phyloP scores from a whole-genome alignment of 2,329 filamentous ascomycete genomes.

The Balansia obtecta region DNA sequence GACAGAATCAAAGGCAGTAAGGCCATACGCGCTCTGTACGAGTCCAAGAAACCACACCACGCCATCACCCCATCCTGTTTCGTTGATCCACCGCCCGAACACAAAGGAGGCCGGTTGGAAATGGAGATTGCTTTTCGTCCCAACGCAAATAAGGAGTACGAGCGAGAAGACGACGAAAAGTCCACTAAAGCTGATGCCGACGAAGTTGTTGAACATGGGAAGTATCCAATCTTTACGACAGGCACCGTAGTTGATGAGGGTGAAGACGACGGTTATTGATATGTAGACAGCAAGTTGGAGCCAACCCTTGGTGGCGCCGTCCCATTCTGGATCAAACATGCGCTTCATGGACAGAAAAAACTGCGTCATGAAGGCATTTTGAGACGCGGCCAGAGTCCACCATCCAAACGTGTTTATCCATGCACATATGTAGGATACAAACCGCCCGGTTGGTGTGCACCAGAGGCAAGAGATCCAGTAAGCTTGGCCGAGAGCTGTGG shows the following conservation, averaged over 20 bases:
- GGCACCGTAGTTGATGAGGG: slow-evolving; percentile 35
- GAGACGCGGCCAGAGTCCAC: slow-evolving; percentile 43
- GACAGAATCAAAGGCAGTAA: slow-evolving; percentile 45
- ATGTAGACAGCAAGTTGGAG: slow-evolving; percentile 43
- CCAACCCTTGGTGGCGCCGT: slow-evolving; percentile 33
- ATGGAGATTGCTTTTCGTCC: slow-evolving; percentile 26
- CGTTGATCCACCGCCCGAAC: slow-evolving; percentile 35
- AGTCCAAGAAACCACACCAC: slow-evolving; percentile 47
- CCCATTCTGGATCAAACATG: slow-evolving; percentile 37
- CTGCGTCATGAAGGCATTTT: slow-evolving; percentile 45
- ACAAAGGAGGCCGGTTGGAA: slow-evolving; percentile 39
- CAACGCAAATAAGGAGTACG: slow-evolving; percentile 39
- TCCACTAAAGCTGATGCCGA: slow-evolving; percentile 37
- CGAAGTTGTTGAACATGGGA: slow-evolving; percentile 42
- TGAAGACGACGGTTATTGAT: slow-evolving; percentile 34
- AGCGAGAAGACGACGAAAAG: slow-evolving; percentile 40
- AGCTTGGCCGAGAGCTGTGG: slow-evolving; percentile 46
- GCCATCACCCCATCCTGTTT: slow-evolving; percentile 38
- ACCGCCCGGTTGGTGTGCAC: slow-evolving; percentile 29
- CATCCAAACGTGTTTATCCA: slow-evolving; percentile 50
- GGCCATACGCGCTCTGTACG: slow-evolving; percentile 40
- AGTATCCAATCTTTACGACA: slow-evolving; percentile 29
- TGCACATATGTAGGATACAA: slow-evolving; percentile 42
- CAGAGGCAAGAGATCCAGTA: slow-evolving; percentile 35
- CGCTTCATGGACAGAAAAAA: slow-evolving; percentile 45